Conservation (phyloP, 768 basidiomycete genomes). For the Dictyophora rubrovolvata region DNA sequence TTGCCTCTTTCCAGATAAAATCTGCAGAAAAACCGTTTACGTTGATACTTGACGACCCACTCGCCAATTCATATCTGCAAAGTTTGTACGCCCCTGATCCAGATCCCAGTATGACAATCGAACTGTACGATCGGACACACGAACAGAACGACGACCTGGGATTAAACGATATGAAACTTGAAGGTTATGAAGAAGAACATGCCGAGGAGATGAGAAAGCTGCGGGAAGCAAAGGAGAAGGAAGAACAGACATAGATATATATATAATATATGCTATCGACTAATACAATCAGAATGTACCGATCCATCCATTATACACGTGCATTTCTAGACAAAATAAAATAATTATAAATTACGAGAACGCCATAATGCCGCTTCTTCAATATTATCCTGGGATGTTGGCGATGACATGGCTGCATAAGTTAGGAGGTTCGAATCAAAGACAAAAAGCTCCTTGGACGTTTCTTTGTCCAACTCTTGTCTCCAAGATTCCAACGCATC, state of each 20-base stretch:
- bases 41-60: slow-evolving; percentile 87
- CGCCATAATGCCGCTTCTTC: slow-evolving; percentile 1
- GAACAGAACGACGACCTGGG: slow-evolving; percentile 95
- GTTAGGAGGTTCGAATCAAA: slow-evolving; percentile 4
- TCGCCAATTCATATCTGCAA: slow-evolving; percentile 93
- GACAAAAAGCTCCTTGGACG: slow-evolving; percentile 3
- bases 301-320: background rate
- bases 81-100: slow-evolving; percentile 96
- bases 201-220: slow-evolving; percentile 3
- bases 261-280: background rate
- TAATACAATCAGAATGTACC: background rate
- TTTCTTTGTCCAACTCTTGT: slow-evolving; percentile 1
- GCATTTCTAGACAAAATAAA: background rate
- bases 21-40: slow-evolving; percentile 75
- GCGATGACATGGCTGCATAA: background rate
- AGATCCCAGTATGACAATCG: slow-evolving; percentile 86
- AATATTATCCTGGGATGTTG: background rate
- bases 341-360: background rate
- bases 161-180: slow-evolving; percentile 81
- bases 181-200: slow-evolving; percentile 47
- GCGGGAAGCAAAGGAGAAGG: background rate
- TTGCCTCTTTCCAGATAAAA: slow-evolving; percentile 46
- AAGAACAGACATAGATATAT: background rate
- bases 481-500: background rate
- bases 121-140: slow-evolving; percentile 73